Conservation (phyloP, 208 protist species). For the Vickermania spadyakhi region DNA sequence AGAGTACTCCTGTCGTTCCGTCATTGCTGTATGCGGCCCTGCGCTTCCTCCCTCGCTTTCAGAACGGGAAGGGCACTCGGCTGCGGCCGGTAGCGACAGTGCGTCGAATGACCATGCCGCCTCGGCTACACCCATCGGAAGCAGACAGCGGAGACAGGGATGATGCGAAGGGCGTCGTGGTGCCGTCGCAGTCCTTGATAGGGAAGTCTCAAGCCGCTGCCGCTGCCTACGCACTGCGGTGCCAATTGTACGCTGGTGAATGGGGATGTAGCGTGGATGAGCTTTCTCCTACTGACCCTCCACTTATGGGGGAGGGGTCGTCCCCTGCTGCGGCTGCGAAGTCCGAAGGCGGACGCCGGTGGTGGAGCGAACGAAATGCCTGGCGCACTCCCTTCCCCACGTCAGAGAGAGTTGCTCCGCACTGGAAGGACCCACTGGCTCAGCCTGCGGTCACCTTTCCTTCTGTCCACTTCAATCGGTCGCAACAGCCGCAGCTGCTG, state of each 20-base stretch:
- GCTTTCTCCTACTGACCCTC: too few species aligned
- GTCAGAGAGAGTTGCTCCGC: too few species aligned
- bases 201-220: not conserved
- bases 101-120: not conserved
- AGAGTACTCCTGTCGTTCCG: not conserved
- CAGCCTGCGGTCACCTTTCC: too few species aligned
- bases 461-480: too few species aligned
- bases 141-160: too few species aligned
- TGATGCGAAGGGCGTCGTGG: not conserved
- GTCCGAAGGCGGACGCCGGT: too few species aligned
- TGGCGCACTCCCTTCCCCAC: too few species aligned
- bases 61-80: conserved; percentile 13
- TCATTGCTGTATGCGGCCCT: conserved; percentile 38
- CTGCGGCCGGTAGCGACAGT: conserved; percentile 62
- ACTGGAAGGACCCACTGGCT: not conserved
- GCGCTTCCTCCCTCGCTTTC: conserved; percentile 39
- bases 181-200: not conserved
- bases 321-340: too few species aligned
- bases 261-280: not conserved
- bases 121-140: too few species aligned
- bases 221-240: conserved; percentile 9
- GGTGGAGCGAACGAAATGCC: too few species aligned
- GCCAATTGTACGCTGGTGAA: not conserved
- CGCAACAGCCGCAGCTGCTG: too few species aligned
- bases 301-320: too few species aligned